These are phyloP conservation scores for Fistulinella prunicolor DNA, from an alignment of 768 basidiomycete species.

Conservation along the genomic window DNA sequence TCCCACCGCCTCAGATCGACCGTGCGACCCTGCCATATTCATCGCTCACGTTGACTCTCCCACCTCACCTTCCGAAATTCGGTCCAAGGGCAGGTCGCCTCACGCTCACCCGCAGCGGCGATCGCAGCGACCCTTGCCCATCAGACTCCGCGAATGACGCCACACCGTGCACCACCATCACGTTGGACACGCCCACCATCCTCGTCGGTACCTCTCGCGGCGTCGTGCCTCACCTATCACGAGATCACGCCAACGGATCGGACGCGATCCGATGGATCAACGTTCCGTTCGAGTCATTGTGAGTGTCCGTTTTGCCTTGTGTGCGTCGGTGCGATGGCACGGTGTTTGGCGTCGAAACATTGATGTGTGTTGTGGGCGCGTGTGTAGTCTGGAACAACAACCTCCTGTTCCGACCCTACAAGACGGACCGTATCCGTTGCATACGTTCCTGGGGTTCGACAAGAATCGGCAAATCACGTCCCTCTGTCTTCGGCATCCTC, in stretches of 20 bases:
- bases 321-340: background rate
- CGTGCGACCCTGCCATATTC: background rate
- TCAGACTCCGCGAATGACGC: too few relatives aligned
- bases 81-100: constrained; percentile 27
- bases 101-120: constrained; percentile 12
- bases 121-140: too few relatives aligned
- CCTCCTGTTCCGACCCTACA: constrained; percentile 68
- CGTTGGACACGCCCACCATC: constrained; percentile 59
- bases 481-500: constrained; percentile 63
- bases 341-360: background rate
- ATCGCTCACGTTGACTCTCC: constrained; percentile 20
- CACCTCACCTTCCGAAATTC: constrained; percentile 12
- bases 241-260: constrained; percentile 51
- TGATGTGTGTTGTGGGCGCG: background rate
- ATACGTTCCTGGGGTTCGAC: constrained; percentile 59
- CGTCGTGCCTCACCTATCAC: constrained; percentile 68
- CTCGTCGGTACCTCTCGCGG: constrained; percentile 69
- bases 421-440: constrained; percentile 51
- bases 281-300: constrained; percentile 83
- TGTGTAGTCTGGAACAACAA: constrained; percentile 56
- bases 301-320: constrained; percentile 33
- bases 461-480: constrained; percentile 49
- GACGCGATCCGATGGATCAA: constrained; percentile 59
- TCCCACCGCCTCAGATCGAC: background rate
- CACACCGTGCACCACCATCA: too few relatives aligned